Base-by-base conservation (phyloP, 371 early-diverging fungal genomes). In the Rhizopus delemar region DNA sequence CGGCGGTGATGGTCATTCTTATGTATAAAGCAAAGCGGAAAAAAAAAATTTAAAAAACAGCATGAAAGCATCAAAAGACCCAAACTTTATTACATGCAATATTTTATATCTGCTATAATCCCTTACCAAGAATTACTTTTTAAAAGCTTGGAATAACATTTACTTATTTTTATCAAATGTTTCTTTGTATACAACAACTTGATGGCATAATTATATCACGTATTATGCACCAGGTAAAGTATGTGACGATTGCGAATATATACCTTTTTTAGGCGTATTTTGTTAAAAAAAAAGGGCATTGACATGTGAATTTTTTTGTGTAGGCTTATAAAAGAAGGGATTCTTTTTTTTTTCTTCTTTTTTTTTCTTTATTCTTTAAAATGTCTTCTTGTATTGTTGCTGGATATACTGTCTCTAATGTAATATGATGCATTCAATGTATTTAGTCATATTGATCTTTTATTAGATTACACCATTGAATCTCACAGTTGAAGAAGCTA, bases 401-500 rank as follows among this genome's bases (percentile, higher is more conserved):
- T 16, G 68, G 68, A 34, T 68, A 57, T 54, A 60, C 64, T 3
- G 61, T 68, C n/a, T 60, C 60, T 9, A 63, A 60, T 38, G 68
- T 48, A 29, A 2, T 48, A 28, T 16, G 3, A 28, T n/a, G 29
- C 2, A 8, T 28, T 3, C 8, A 8, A 53, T 31, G 6, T 38
- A 7, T 35, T 49, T 8, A 8, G 34, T 39, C 8, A 39, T 43
- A 43, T 5, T 52, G 11, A 32, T 45, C 12, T 22, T 3, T 12
- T 5, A 4, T 50, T 53, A 75, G 72, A 56, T 68, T 22, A 65
- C 66, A 4, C 41, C 55, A 34, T 61, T 73, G 41, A 67, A 62
- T 46, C 41, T 77, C n/a, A 57, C 51, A 41, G 39, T 78, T 0
- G 66, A 74, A 12, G 78, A 78, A 53, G 71, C 75, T 36, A 49